These are phyloP conservation scores for Goffeauzyma gilvescens DNA, from an alignment of 768 basidiomycete species.

Conservation along the genomic window DNA sequence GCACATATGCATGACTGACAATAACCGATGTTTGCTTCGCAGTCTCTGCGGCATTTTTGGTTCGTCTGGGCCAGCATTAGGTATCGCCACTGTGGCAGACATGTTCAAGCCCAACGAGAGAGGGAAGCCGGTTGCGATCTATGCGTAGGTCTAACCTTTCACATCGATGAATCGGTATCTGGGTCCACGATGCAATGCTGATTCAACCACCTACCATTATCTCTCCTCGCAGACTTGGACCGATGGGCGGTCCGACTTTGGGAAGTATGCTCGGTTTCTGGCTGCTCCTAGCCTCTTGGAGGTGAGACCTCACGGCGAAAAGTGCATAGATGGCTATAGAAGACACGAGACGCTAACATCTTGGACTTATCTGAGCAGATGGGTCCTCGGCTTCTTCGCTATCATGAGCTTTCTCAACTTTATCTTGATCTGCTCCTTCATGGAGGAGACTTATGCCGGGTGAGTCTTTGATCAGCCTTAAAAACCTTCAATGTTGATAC, in stretches of 20 bases:
- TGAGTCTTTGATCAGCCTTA: conserved; percentile 10
- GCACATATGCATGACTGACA: background rate
- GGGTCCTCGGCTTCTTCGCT: conserved; percentile 20
- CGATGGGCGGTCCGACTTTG: conserved; percentile 14
- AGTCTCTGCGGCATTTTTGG: conserved; percentile 22
- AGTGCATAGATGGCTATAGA: no score
- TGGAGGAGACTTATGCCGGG: conserved; percentile 25
- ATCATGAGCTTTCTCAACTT: conserved; percentile 16
- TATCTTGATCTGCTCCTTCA: conserved; percentile 12
- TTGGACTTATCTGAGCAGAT: no score
- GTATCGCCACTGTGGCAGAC: conserved; percentile 25
- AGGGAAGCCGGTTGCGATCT: conserved; percentile 20
- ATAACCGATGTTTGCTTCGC: background rate
- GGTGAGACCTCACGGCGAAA: background rate
- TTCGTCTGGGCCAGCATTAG: conserved; percentile 20
- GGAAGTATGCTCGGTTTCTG: conserved; percentile 21
- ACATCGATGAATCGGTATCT: no score
- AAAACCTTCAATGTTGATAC: background rate
- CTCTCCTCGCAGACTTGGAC: no score
- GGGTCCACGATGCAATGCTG: no score
- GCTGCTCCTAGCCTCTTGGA: conserved; percentile 6
- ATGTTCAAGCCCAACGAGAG: conserved; percentile 17
- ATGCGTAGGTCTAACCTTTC: no score
- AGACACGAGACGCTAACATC: no score
- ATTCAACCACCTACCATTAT: no score